A percentile compares a stretch with the other conserved stretches of the same genome.
Conservation (phyloP, 139 green algal species). For the Chlamydomonas sp. region DNA sequence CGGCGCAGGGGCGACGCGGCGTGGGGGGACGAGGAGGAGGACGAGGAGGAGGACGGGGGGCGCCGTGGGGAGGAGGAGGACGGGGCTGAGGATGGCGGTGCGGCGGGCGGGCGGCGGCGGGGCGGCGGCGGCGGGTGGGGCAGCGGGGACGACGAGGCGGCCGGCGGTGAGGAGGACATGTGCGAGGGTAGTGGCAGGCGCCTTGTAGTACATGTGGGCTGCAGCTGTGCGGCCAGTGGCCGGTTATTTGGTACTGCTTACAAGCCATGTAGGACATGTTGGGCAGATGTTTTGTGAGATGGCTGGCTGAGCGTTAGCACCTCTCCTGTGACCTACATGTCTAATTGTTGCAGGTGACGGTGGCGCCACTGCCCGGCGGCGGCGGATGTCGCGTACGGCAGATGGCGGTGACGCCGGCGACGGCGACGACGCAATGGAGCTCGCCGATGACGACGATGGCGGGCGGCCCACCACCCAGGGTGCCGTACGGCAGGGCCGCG, state of each 20-base stretch:
- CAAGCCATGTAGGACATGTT: too few species aligned
- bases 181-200: too few species aligned
- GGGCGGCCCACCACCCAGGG: too few species aligned
- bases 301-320: too few species aligned
- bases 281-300: too few species aligned
- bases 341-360: too few species aligned
- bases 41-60: not conserved
- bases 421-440: not conserved
- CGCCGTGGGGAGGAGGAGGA: not conserved
- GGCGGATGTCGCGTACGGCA: not conserved
- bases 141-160: not conserved
- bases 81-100: not conserved
- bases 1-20: not conserved
- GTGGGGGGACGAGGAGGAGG: not conserved
- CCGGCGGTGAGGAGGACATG: not conserved
- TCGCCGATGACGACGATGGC: slow-evolving; percentile 4
- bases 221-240: too few species aligned
- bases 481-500: not conserved
- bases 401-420: not conserved
- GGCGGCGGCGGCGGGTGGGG: not conserved
- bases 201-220: too few species aligned
- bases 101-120: not conserved
- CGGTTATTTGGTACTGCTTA: too few species aligned
- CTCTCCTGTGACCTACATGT: too few species aligned
- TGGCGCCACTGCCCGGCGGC: too few species aligned